Evolutionary conservation across 208 protist genomes (phyloP).

Genomic region (Entamoeba moshkovskii): DNA sequence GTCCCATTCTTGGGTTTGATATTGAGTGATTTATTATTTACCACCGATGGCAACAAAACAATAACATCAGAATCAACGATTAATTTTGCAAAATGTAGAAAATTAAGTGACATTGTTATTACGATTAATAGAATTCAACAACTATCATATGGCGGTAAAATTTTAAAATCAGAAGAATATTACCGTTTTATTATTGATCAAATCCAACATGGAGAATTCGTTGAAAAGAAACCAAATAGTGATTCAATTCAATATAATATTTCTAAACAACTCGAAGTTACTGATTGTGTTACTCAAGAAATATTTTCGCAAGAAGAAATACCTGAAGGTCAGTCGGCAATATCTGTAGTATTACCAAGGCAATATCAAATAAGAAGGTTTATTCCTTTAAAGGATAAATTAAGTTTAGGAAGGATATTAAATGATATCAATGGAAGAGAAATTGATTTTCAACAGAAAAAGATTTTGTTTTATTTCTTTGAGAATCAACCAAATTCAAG

Average conservation of each 20-base stretch:
- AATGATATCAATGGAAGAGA: not conserved
- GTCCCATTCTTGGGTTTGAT: not conserved
- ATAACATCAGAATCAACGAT: not conserved
- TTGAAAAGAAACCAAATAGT: not conserved
- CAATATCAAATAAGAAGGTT: not conserved
- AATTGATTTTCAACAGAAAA: not conserved
- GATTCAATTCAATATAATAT: not conserved
- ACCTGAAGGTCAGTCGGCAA: not conserved
- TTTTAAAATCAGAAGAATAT: not conserved
- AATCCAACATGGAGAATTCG: not conserved
- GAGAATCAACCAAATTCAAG: not conserved
- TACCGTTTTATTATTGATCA: not conserved
- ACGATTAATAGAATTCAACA: not conserved
- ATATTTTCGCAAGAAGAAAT: not conserved
- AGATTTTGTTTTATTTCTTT: not conserved
- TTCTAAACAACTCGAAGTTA: not conserved
- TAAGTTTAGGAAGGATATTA: not conserved
- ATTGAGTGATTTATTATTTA: not conserved
- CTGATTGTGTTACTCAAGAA: not conserved
- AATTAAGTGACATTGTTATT: not conserved
- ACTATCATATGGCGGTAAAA: not conserved
- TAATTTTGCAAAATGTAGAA: slow-evolving; percentile 1
- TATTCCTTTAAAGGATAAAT: not conserved
- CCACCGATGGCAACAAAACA: not conserved
- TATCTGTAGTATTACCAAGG: not conserved